Evolutionary conservation across 768 basidiomycete genomes (phyloP).

Genomic region (Coprinopsis cinerea): DNA sequence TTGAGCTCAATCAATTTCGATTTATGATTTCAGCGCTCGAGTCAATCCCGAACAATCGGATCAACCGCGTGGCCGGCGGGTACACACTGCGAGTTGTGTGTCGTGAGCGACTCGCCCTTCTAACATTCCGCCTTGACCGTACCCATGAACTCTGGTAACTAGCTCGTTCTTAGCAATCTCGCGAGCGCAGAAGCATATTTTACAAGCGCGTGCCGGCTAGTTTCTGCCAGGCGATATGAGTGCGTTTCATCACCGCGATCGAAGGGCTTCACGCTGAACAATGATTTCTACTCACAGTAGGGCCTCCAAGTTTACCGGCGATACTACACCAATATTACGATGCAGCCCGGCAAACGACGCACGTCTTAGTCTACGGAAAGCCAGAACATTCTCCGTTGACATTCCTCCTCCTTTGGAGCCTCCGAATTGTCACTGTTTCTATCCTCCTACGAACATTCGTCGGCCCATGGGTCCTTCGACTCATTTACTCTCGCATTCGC

Average conservation of each 20-base stretch:
- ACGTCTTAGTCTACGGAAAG: conserved; percentile 26
- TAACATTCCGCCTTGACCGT: no score
- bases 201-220: no score
- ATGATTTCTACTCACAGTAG: no score
- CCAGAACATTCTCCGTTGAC: conserved; percentile 32
- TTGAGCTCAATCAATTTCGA: background rate
- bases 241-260: background rate
- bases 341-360: conserved; percentile 9
- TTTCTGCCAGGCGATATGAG: no score
- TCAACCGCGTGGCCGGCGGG: background rate
- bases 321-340: background rate
- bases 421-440: conserved; percentile 47
- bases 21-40: background rate
- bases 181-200: no score
- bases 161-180: no score
- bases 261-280: background rate
- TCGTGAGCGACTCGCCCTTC: no score
- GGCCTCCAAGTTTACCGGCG: background rate
- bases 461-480: conserved; percentile 55
- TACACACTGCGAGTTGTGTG: no score
- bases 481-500: conserved; percentile 57
- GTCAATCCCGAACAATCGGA: no score
- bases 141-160: no score
- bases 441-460: conserved; percentile 62
- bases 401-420: conserved; percentile 40